phyloP scores from a whole-genome alignment of 2,329 filamentous ascomycete genomes.

The Dryadomyces quercus-mongolicae region DNA sequence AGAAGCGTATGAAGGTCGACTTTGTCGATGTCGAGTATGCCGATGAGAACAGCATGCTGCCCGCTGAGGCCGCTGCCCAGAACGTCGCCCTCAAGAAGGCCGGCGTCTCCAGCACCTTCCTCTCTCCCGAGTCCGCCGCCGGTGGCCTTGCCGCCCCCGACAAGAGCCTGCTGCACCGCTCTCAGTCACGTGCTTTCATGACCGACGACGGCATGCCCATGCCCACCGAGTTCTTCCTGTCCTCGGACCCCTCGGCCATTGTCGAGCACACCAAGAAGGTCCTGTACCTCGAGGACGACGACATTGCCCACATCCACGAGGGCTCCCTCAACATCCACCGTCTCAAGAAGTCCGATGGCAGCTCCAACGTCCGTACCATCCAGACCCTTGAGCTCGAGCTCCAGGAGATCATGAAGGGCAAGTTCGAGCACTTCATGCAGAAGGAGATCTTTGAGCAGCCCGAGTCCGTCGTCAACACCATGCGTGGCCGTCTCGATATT shows the following conservation, averaged over 20 bases:
- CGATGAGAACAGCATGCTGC: conserved; percentile 70
- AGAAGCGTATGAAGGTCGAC: conserved; percentile 99
- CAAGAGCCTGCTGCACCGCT: conserved; percentile 96
- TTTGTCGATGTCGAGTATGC: conserved; percentile 98
- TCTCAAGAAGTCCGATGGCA: conserved; percentile 90
- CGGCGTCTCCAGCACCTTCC: conserved; percentile 62
- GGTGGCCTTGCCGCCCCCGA: conserved; percentile 68
- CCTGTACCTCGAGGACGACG: conserved; percentile 97
- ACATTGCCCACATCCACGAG: conserved; percentile 99
- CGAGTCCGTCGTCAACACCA: conserved; percentile 98
- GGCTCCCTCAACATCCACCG: conserved; percentile 98
- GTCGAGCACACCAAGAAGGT: conserved; percentile 99
- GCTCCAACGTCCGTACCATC: conserved; percentile 93
- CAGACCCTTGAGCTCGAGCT: conserved; percentile 98
- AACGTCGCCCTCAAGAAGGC: conserved; percentile 94
- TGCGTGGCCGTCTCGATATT: conserved; percentile 94
- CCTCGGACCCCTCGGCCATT: conserved; percentile 94
- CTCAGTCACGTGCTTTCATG: conserved; percentile 96
- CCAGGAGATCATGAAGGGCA: conserved; percentile 99
- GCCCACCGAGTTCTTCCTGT: conserved; percentile 98
- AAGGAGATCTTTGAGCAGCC: conserved; percentile 99
- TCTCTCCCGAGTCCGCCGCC: conserved; percentile 35
- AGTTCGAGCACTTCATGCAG: conserved; percentile 99
- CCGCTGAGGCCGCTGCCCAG: conserved; percentile 89
- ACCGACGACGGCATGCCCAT: conserved; percentile 97